These are phyloP conservation scores for Saitoella complicata DNA, from an alignment of 805 yeast genomes.

Conservation along the genomic window DNA sequence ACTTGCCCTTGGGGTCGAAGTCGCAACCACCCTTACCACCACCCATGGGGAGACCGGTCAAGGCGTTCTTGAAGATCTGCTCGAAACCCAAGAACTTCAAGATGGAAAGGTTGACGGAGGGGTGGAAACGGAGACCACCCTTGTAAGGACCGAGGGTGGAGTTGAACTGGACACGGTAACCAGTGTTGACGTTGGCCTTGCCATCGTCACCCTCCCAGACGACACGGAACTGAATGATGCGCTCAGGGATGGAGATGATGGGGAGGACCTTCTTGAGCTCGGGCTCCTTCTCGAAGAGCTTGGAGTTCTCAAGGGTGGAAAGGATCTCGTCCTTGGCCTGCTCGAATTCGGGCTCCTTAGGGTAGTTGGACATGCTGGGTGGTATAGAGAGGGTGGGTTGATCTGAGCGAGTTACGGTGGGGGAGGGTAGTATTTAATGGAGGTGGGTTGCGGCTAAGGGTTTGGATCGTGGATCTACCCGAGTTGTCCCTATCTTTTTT, in stretches of 20 bases:
- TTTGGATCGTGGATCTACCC: too few relatives aligned
- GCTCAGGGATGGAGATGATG: conserved; percentile 87
- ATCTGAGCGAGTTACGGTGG: too few relatives aligned
- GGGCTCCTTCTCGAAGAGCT: conserved; percentile 77
- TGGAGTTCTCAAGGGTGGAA: conserved; percentile 77
- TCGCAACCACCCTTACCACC: conserved; percentile 99
- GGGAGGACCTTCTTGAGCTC: conserved; percentile 76
- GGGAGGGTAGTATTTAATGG: too few relatives aligned
- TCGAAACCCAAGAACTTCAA: conserved; percentile 94
- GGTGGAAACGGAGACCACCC: conserved; percentile 98
- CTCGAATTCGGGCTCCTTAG: conserved; percentile 84
- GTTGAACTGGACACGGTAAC: conserved; percentile 97
- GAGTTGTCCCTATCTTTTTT: too few relatives aligned
- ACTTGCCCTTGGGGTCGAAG: conserved; percentile 91
- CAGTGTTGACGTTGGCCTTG: conserved; percentile 81
- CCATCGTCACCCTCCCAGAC: conserved; percentile 96
- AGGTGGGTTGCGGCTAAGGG: too few relatives aligned
- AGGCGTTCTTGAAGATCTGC: conserved; percentile 95
- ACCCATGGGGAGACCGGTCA: conserved; percentile 94
- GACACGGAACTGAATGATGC: conserved; percentile 92
- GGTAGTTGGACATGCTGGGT: conserved; percentile 27
- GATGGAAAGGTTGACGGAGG: conserved; percentile 86
- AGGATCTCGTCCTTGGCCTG: conserved; percentile 94
- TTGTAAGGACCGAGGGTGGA: conserved; percentile 97
- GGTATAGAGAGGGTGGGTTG: neutral